Evolutionary conservation across 345 rosid genomes (phyloP).

Genomic region (Aquilaria yunnanensis): DNA sequence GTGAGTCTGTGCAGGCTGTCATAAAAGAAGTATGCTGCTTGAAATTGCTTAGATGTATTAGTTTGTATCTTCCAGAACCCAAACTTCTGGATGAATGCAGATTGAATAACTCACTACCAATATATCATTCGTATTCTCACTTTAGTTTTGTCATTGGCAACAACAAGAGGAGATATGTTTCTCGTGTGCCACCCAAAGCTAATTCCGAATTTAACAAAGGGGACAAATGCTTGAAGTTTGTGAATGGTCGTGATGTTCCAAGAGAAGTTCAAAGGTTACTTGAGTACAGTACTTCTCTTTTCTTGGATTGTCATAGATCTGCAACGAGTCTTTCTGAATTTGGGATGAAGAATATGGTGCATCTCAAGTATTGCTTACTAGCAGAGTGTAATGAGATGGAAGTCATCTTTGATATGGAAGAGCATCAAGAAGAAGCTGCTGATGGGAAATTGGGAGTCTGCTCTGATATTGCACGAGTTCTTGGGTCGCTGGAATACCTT

Average conservation of each 20-base stretch:
- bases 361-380: conserved; percentile 19
- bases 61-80: conserved; percentile 14
- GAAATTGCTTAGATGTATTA: conserved; percentile 1
- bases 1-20: conserved; percentile 12
- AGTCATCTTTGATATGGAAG: conserved; percentile 12
- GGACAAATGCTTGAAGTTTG: conserved; percentile 18
- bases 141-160: conserved; percentile 19
- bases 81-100: conserved; percentile 5
- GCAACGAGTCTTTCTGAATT: conserved; percentile 14
- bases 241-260: conserved; percentile 15
- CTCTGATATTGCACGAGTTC: background rate
- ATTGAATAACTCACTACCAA: background rate
- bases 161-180: conserved; percentile 16
- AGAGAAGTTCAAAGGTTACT: conserved; percentile 8
- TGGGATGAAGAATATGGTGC: conserved; percentile 12
- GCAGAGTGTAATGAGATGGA: conserved; percentile 22
- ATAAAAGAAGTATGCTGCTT: conserved; percentile 10
- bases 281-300: conserved; percentile 12
- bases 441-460: background rate
- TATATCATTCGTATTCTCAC: background rate
- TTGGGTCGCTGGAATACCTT: conserved; percentile 12
- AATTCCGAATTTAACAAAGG: conserved; percentile 6
- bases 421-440: background rate
- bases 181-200: conserved; percentile 16
- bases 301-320: conserved; percentile 18